Evolutionary conservation across 2,329 filamentous ascomycete genomes (phyloP), one percentile per base, ranked within the genome.

Genomic region (Apiospora arundinis): DNA sequence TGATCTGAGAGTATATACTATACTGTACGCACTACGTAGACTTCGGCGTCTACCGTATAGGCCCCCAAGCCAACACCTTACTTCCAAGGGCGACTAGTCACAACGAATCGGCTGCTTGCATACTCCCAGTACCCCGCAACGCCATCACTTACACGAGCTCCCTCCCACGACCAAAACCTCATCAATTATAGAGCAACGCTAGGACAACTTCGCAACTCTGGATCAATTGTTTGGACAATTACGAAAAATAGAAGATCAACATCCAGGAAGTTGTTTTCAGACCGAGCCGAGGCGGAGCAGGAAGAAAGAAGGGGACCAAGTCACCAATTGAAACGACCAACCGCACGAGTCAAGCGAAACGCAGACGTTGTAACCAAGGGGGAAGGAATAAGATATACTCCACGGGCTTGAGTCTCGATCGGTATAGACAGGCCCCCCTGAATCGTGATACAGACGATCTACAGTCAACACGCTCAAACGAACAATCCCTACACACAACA

Each of bases 121-220:
- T 63, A n/a, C 32, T n/a, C 32, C 18, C 52, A 60, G 32, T 63
- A 63, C 56, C 56, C 32, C 56, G 56, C 56, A 63, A 63, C 56
- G 56, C 56, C 56, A n/a, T 40, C 56, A 63, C 56, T 63, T 63
- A 63, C 56, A 63, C 56, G 56, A 40, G 32, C 56, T 40, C 21
- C 49, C 16, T 18, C 32, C 32, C 32, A 52, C 49, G 52, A 37
- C 28, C 49, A 32, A 56, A 56, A 28, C 49, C 49, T 60, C 52
- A 7, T 11, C 52, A 63, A 40, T 6, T 23, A 23, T 21, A n/a
- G 32, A 40, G 32, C 56, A 63, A 63, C 56, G 56, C 56, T 63
- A 23, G 56, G 56, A 40, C 32, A 16, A 37, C 32, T 40, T 32
- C 18, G 32, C 12, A 63, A 63, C 56, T 63, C 56, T n/a, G 32